These are phyloP conservation scores for Gnomoniopsis smithogilvyi DNA, from an alignment of 2,329 filamentous ascomycete genomes.

Conservation along the genomic window DNA sequence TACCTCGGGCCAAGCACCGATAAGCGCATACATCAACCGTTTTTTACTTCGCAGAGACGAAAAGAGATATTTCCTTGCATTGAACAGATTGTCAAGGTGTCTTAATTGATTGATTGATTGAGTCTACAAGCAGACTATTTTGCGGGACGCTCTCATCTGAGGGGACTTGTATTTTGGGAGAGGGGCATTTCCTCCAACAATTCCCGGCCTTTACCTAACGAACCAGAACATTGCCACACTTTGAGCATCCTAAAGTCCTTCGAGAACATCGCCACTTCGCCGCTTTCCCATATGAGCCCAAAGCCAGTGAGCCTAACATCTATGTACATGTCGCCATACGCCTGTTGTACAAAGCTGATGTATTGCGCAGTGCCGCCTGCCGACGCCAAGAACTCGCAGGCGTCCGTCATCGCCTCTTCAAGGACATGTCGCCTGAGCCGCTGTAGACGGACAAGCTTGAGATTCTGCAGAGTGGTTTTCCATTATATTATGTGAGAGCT, in stretches of 20 bases:
- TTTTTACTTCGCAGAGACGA: background rate
- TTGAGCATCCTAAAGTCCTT: background rate
- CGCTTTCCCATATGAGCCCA: background rate
- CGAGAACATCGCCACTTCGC: background rate
- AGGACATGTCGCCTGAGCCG: background rate
- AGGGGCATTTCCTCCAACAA: background rate
- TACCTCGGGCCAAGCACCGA: background rate
- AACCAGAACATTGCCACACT: background rate
- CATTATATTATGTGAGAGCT: background rate
- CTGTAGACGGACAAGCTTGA: background rate
- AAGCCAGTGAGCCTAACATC: background rate
- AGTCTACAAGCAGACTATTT: background rate
- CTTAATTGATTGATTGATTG: background rate
- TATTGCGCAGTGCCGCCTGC: constrained; percentile 4
- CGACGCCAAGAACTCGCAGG: background rate
- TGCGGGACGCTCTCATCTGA: background rate
- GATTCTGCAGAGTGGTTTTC: background rate
- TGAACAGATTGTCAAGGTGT: background rate
- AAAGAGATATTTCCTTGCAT: background rate
- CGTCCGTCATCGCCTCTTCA: background rate
- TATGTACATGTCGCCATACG: background rate
- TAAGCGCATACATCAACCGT: background rate
- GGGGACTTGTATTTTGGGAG: background rate
- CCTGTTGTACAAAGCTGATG: constrained; percentile 6
- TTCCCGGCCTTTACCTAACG: background rate